Evolutionary conservation across 148 eudicot species (phyloP), one percentile per base, ranked within the genome.

Genomic region (Chenopodium album): DNA sequence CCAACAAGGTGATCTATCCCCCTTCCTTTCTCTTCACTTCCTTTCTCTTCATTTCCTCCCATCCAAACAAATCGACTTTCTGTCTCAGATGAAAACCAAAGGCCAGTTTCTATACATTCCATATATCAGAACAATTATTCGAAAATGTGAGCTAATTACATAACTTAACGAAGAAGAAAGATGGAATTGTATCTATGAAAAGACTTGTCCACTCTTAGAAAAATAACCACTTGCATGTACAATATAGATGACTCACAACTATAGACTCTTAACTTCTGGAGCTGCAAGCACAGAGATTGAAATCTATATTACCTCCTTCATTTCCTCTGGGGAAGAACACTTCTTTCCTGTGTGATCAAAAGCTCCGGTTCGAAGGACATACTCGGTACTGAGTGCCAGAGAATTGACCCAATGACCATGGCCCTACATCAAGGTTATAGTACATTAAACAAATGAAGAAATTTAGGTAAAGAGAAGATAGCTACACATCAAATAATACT

Each of bases 391-490:
- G 85, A 95, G 85, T 90, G 98, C 98, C 85, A 95, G 85, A 54
- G 97, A 90, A 86, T 95, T 95, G 44, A 95, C 94, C 98, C 98
- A 95, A 89, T 94, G 98, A 11, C 95, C 97, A 80, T 95, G 98
- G 52, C 98, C 98, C 98, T 95, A 28, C 56, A 79, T 79, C 67
- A 84, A 78, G 23, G 73, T 70, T 23, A 64, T 9, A 41, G 34
- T 62, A 7, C 46, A 80, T 81, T 26, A 64, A 46, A 16, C 28
- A 46, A 0, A 41, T 67, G 41, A 64, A 73, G 41, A 7, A 59
- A 34, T 6, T 56, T 14, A 56, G 62, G 17, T 32, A 76, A 1
- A 72, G 11, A 47, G 16, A 44, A 72, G 29, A 14, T 70, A 16
- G 47, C 23, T 17, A 41, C 4, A 41, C 26, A 56, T 56, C 62